phyloP scores from a whole-genome alignment of 768 basidiomycete species.

The Trametes cinnabarina region DNA sequence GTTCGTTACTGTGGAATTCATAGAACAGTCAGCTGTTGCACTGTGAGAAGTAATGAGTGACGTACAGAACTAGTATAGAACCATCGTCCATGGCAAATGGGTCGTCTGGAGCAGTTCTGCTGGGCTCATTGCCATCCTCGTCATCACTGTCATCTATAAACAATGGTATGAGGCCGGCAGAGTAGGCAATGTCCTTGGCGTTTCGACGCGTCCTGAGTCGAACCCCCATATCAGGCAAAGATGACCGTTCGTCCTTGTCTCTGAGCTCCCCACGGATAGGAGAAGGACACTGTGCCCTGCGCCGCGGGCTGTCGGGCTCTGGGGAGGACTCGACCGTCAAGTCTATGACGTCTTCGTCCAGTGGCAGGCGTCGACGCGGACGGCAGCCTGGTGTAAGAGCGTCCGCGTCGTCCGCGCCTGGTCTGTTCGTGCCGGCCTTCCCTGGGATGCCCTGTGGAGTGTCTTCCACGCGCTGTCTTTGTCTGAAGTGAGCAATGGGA shows the following conservation, averaged over 20 bases:
- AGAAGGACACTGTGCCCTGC: not conserved
- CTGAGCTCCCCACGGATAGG: not conserved
- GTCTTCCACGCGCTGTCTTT: not conserved
- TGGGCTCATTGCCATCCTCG: constrained; percentile 1
- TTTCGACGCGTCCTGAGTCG: not conserved
- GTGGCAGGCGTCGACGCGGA: not conserved
- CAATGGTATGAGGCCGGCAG: not conserved
- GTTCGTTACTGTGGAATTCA: constrained; percentile 41
- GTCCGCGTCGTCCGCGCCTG: not conserved
- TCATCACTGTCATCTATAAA: constrained; percentile 28
- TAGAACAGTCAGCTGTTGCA: too few species aligned
- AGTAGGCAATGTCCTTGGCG: not conserved
- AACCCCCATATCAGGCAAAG: not conserved
- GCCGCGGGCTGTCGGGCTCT: constrained; percentile 5
- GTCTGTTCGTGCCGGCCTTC: too few species aligned
- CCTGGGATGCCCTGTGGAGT: constrained; percentile 32
- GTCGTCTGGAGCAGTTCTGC: not conserved
- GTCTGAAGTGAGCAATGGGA: too few species aligned
- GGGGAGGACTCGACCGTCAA: constrained; percentile 14
- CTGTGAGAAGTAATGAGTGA: not conserved
- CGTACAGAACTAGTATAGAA: constrained; percentile 30
- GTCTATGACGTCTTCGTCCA: constrained; percentile 14
- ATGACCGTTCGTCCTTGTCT: not conserved
- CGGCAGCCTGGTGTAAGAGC: not conserved
- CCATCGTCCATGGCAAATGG: constrained; percentile 29